Conservation (phyloP, 306 rosid species). For the Rubus parviflorus region DNA sequence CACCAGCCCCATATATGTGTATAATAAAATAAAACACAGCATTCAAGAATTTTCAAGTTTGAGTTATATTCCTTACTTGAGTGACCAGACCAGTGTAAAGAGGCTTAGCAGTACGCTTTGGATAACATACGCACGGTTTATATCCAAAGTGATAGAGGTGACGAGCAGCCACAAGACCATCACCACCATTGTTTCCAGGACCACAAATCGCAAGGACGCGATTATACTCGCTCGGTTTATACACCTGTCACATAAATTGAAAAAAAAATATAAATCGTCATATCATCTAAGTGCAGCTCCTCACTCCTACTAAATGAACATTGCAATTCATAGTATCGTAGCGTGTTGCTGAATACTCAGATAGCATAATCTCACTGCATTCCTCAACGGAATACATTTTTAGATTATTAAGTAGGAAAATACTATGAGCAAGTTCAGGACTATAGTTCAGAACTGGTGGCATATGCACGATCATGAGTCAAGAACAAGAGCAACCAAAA, state of each 20-base stretch:
- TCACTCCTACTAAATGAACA: constrained; percentile 4
- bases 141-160: constrained; percentile 89
- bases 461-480: neutral
- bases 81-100: constrained; percentile 86
- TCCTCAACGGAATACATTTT: neutral
- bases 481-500: neutral
- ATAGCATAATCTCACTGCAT: neutral
- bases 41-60: constrained; percentile 3
- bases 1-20: constrained; percentile 1
- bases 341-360: too few species aligned
- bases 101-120: constrained; percentile 83
- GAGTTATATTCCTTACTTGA: constrained; percentile 51
- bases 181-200: constrained; percentile 98
- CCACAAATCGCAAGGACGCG: constrained; percentile 86
- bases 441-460: neutral
- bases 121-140: constrained; percentile 73
- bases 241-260: constrained; percentile 48
- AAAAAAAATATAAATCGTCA: constrained; percentile 17
- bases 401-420: neutral
- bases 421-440: neutral
- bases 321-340: neutral
- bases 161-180: constrained; percentile 95
- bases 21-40: constrained; percentile 13
- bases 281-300: neutral
- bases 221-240: constrained; percentile 58